These are phyloP conservation scores for Pachysolen tannophilus DNA, from an alignment of 805 yeast species.

Conservation along the genomic window DNA sequence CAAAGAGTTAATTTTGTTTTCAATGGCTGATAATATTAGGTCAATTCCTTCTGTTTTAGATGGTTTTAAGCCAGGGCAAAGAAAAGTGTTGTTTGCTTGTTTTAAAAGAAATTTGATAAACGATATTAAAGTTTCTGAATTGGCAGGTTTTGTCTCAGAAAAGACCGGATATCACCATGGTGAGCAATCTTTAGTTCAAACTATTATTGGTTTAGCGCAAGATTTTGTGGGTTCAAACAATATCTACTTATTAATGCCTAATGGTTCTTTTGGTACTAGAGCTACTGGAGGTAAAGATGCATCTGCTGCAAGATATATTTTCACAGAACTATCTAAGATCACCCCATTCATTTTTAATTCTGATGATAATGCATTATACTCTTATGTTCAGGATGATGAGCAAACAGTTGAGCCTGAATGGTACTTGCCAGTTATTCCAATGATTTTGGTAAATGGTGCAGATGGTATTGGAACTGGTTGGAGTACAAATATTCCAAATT, in stretches of 20 bases:
- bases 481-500: conserved; percentile 90
- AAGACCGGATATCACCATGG: conserved; percentile 95
- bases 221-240: conserved; percentile 92
- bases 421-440: conserved; percentile 91
- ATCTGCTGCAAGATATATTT: conserved; percentile 96
- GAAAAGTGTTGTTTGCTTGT: conserved; percentile 85
- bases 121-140: conserved; percentile 85
- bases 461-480: conserved; percentile 99
- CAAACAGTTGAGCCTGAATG: conserved; percentile 91
- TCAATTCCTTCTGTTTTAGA: conserved; percentile 92
- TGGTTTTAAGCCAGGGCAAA: conserved; percentile 95
- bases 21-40: conserved; percentile 94
- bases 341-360: conserved; percentile 73
- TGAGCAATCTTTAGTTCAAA: conserved; percentile 78
- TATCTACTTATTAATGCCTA: conserved; percentile 75
- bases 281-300: conserved; percentile 97
- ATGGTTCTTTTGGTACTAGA: conserved; percentile 95
- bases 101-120: conserved; percentile 68
- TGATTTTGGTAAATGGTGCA: conserved; percentile 90
- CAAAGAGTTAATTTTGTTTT: conserved; percentile 87
- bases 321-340: conserved; percentile 71
- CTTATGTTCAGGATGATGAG: conserved; percentile 87
- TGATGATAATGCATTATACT: conserved; percentile 69
- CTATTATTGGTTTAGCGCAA: conserved; percentile 92
- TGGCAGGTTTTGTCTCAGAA: conserved; percentile 84